These are phyloP conservation scores for Hura crepitans DNA, from an alignment of 441 rosid genomes.

Conservation along the genomic window DNA sequence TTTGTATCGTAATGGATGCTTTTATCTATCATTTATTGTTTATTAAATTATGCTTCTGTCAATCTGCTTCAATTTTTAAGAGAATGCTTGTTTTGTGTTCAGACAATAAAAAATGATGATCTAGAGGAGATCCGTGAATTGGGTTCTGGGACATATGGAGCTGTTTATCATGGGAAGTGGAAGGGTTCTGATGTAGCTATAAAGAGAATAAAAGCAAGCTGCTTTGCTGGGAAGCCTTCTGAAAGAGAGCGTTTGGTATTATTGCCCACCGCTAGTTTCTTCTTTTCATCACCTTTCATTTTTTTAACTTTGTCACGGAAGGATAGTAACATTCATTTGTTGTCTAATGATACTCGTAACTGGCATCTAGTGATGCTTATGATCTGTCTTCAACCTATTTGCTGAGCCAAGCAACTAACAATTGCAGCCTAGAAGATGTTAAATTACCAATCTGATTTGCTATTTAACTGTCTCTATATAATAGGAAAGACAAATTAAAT, in stretches of 20 bases:
- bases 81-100: conserved; percentile 25
- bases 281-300: not conserved
- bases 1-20: conserved; percentile 10
- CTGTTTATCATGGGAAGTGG: no score
- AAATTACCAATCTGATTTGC: no score
- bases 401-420: no score
- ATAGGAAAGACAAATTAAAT: no score
- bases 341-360: conserved; percentile 1
- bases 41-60: no score
- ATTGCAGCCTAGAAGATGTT: no score
- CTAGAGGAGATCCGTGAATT: conserved; percentile 83
- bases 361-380: not conserved
- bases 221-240: conserved; percentile 91
- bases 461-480: no score
- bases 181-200: conserved; percentile 93
- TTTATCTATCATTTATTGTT: conserved; percentile 14
- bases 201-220: conserved; percentile 92
- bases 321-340: not conserved
- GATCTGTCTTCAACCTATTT: not conserved
- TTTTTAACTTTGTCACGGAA: conserved; percentile 5
- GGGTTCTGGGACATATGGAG: conserved; percentile 90
- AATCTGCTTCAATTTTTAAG: conserved; percentile 18
- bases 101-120: conserved; percentile 85
- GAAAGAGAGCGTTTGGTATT: conserved; percentile 90
- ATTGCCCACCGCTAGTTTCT: conserved; percentile 17